Evolutionary conservation across 345 rosid genomes (phyloP).

Genomic region (Eucalyptus cladocalyx): DNA sequence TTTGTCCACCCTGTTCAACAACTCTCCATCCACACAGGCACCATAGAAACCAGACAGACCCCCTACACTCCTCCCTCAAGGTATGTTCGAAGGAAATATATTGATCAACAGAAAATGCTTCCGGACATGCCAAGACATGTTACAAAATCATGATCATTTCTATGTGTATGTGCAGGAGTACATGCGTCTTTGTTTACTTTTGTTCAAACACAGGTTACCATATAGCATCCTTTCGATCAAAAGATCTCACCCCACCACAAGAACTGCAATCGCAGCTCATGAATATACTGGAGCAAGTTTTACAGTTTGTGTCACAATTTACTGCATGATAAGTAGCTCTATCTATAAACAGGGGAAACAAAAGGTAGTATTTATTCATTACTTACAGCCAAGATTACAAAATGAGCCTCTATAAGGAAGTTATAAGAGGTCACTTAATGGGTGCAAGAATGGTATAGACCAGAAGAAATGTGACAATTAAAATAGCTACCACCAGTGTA

Average conservation of each 20-base stretch:
- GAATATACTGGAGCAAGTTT: not conserved
- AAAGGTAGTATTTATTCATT: not conserved
- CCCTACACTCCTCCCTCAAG: not conserved
- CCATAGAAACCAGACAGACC: not conserved
- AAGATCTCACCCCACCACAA: not conserved
- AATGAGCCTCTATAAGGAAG: not conserved
- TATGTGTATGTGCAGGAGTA: not conserved
- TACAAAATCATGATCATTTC: not conserved
- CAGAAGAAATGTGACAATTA: slow-evolving; percentile 61
- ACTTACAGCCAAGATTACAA: not conserved
- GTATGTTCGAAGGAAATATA: not conserved
- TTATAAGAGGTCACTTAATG: slow-evolving; percentile 28
- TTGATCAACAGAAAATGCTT: not conserved
- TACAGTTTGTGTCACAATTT: not conserved
- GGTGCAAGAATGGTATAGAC: slow-evolving; percentile 80
- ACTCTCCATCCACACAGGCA: not conserved
- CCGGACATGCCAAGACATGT: not conserved
- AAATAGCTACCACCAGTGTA: slow-evolving; percentile 55
- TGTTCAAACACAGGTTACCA: not conserved
- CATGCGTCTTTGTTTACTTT: not conserved
- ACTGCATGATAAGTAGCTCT: not conserved
- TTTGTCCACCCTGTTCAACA: not conserved
- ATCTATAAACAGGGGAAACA: not conserved
- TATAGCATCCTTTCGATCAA: not conserved
- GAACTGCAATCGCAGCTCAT: not conserved